phyloP scores from a whole-genome alignment of 2,329 filamentous ascomycete species.

The Westerdykella aurantiaca region DNA sequence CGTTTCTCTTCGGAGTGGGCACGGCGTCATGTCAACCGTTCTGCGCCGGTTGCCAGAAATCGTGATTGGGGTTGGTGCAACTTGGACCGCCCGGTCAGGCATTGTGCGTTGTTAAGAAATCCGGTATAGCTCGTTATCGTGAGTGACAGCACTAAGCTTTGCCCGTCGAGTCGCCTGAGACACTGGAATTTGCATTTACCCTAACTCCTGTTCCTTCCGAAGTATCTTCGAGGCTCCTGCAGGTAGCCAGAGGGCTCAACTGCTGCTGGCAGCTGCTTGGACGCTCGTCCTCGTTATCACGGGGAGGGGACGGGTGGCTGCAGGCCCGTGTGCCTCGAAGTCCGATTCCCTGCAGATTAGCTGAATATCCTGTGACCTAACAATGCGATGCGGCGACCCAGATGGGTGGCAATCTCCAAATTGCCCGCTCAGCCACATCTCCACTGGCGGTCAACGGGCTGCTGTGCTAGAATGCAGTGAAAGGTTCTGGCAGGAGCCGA shows the following conservation, averaged over 20 bases:
- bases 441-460: conserved; percentile 32
- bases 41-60: conserved; percentile 1
- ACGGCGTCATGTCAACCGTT: conserved; percentile 22
- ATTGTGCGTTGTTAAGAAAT: not conserved
- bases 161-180: conserved; percentile 27
- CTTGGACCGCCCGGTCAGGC: not conserved
- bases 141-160: conserved; percentile 6
- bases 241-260: conserved; percentile 28
- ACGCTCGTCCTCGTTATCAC: conserved; percentile 25
- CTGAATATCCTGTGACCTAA: conserved; percentile 28
- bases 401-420: conserved; percentile 21
- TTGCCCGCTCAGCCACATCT: conserved; percentile 32
- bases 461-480: conserved; percentile 26
- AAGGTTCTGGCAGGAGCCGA: conserved; percentile 24
- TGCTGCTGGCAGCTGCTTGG: conserved; percentile 22
- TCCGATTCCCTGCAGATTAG: conserved; percentile 26
- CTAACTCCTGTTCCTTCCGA: conserved; percentile 26
- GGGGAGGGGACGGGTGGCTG: conserved; percentile 33
- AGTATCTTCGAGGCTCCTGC: conserved; percentile 27
- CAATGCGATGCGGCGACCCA: conserved; percentile 18
- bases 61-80: not conserved
- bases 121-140: conserved; percentile 15
- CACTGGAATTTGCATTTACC: conserved; percentile 17
- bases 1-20: conserved; percentile 17
- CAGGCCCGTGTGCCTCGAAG: conserved; percentile 27